Evolutionary conservation across 805 yeast genomes (phyloP).

Genomic region (Saccharomyces eubayanus): DNA sequence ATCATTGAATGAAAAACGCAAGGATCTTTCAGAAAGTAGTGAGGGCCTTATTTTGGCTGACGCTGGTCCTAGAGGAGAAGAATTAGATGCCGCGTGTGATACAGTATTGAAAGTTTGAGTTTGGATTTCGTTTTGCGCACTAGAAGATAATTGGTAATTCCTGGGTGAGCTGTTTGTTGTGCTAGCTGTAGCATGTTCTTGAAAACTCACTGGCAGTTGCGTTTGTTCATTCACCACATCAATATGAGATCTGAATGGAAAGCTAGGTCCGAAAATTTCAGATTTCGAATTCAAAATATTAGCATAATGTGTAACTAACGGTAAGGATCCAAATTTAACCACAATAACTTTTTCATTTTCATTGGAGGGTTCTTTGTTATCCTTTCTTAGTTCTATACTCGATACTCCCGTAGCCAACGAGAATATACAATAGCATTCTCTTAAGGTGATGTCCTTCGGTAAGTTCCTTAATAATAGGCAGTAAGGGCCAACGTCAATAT

Average conservation of each 20-base stretch:
- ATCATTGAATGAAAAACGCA: constrained; percentile 48
- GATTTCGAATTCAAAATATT: constrained; percentile 32
- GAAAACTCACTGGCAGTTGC: constrained; percentile 3
- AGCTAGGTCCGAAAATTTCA: constrained; percentile 39
- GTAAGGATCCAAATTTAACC: constrained; percentile 37
- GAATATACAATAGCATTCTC: constrained; percentile 60
- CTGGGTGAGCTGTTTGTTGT: not conserved
- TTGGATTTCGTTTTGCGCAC: not conserved
- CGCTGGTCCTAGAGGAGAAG: not conserved
- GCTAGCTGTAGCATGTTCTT: not conserved
- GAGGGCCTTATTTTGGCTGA: not conserved
- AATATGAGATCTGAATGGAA: constrained; percentile 30
- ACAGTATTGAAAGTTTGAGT: not conserved
- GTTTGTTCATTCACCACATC: constrained; percentile 32
- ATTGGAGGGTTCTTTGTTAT: constrained; percentile 14
- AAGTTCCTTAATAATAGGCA: constrained; percentile 41
- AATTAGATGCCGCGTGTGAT: not conserved
- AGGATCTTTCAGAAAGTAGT: constrained; percentile 31
- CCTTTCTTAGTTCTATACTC: constrained; percentile 38
- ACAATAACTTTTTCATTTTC: constrained; percentile 27
- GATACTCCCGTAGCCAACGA: constrained; percentile 57
- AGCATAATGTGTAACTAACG: constrained; percentile 37
- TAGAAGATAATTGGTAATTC: not conserved
- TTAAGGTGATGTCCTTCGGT: constrained; percentile 50
- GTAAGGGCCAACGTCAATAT: constrained; percentile 3